Percentiles rank a stretch among this genome's conserved stretches.
phyloP scores from a whole-genome alignment of 805 yeast genomes.

The Yarrowia phangngaensis region DNA sequence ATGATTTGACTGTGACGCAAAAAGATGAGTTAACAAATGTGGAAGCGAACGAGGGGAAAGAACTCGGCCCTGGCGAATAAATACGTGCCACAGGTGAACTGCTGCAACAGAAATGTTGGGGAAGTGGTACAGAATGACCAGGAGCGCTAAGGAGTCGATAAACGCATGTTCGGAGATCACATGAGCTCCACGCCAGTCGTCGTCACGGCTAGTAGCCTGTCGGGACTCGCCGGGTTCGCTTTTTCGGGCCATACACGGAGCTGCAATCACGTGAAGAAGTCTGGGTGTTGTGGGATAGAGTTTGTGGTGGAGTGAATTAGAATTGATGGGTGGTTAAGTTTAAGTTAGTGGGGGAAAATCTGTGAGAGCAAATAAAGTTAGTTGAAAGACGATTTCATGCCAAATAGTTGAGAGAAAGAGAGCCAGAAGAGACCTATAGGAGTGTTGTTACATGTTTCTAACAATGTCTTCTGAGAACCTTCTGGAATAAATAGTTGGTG shows the following conservation, averaged over 20 bases:
- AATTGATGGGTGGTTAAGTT: too few relatives aligned
- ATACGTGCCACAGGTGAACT: conserved; percentile 22
- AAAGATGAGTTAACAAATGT: conserved; percentile 12
- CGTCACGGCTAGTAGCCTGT: neutral
- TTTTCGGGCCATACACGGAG: conserved; percentile 12
- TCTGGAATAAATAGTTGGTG: too few relatives aligned
- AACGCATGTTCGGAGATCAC: conserved; percentile 20
- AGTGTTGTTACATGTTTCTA: too few relatives aligned
- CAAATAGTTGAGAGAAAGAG: too few relatives aligned
- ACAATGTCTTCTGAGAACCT: too few relatives aligned
- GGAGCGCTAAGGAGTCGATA: conserved; percentile 23
- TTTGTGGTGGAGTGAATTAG: too few relatives aligned
- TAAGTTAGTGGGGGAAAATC: too few relatives aligned
- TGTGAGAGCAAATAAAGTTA: too few relatives aligned
- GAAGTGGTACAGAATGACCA: conserved; percentile 17
- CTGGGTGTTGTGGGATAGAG: neutral
- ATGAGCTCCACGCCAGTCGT: conserved; percentile 14
- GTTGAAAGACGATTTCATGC: too few relatives aligned
- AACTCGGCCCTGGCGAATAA: conserved; percentile 13
- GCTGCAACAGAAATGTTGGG: conserved; percentile 13
- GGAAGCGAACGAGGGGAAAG: conserved; percentile 14
- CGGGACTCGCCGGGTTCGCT: neutral
- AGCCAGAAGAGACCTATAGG: too few relatives aligned
- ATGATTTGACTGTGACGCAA: too few relatives aligned
- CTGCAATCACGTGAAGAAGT: neutral